Evolutionary conservation across 768 basidiomycete species (phyloP).

Genomic region (Trametes cinnabarina): DNA sequence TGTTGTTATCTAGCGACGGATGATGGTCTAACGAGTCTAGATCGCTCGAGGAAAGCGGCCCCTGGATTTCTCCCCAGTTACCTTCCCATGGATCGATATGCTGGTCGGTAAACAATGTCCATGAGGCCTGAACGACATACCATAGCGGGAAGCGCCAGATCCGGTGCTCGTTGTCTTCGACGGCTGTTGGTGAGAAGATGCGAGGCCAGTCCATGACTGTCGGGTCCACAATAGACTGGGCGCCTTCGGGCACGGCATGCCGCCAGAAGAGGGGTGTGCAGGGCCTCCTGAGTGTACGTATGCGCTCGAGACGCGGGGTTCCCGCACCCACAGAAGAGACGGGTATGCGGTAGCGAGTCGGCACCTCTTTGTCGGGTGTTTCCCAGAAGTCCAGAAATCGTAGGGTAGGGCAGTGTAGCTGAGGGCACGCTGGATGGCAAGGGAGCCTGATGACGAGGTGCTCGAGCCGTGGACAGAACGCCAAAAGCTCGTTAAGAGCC

Average conservation of each 20-base stretch:
- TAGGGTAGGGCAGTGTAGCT: background rate
- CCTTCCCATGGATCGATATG: too few species aligned
- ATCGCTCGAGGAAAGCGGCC: too few species aligned
- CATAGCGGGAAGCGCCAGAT: background rate
- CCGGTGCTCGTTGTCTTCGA: background rate
- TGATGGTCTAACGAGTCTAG: too few species aligned
- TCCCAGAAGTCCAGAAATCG: conserved; percentile 5
- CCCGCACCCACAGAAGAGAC: background rate
- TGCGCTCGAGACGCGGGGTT: background rate
- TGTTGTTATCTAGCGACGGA: too few species aligned
- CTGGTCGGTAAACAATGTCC: background rate
- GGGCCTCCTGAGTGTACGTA: background rate
- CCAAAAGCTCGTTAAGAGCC: background rate
- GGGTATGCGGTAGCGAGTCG: background rate
- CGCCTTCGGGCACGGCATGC: too few species aligned
- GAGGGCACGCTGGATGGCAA: background rate
- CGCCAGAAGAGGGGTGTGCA: too few species aligned
- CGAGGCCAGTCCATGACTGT: conserved; percentile 9
- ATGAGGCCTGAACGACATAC: conserved; percentile 4
- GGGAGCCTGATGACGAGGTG: background rate
- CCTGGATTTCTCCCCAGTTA: too few species aligned
- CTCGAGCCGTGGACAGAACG: background rate
- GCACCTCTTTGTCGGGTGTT: background rate
- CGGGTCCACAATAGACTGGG: too few species aligned
- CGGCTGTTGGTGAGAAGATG: conserved; percentile 5